Base-by-base conservation (phyloP, 768 basidiomycete genomes). In the Tricholoma furcatifolium region DNA sequence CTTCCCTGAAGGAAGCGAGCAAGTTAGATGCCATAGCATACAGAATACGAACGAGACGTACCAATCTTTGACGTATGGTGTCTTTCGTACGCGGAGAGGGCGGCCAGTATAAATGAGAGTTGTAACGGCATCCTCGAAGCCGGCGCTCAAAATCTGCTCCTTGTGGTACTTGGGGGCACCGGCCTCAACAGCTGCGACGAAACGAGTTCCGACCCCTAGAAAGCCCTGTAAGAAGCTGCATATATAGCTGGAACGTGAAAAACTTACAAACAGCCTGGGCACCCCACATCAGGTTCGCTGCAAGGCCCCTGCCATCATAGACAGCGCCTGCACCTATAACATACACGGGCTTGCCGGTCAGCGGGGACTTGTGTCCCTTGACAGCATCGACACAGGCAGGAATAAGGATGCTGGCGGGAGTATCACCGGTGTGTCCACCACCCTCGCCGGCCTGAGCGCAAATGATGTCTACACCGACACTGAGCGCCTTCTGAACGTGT, bases 401-500 rank as follows among this genome's bases (percentile, higher is more conserved):
- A 55, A 98, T 92, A 59, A 98, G 82, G 65, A 98, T 81, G 12
- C 86, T 85, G 2, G 89, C 86, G 1, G 93, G 82, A 8, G 86
- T 82, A 57, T 90, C 85, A 20, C 94, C 94, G 0, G 94, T 96
- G 75, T 86, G 84, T 12, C 91, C 91, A 48, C 93, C 92, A 34
- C 90, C 94, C 70, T 97, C 94, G 21, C 92, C 91, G 2, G 88
- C 93, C 71, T 96, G 93, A 3, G 93, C 93, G 62, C 94, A 97
- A 65, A 98, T 95, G 55, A 98, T 74, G 63, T 98, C 94, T 30
- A 91, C 88, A 32, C 94, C 95, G 32, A 77, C 86, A 3, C 79
- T 89, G 30, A 96, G 79, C 7, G 91, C 91, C 67, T 89, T 91
- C 43, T 73, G 57, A 41, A 89, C 89, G 66, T 93, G 91, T 65